Base-by-base conservation (phyloP, 2,329 filamentous ascomycete species). In the Nemania bipapillata region DNA sequence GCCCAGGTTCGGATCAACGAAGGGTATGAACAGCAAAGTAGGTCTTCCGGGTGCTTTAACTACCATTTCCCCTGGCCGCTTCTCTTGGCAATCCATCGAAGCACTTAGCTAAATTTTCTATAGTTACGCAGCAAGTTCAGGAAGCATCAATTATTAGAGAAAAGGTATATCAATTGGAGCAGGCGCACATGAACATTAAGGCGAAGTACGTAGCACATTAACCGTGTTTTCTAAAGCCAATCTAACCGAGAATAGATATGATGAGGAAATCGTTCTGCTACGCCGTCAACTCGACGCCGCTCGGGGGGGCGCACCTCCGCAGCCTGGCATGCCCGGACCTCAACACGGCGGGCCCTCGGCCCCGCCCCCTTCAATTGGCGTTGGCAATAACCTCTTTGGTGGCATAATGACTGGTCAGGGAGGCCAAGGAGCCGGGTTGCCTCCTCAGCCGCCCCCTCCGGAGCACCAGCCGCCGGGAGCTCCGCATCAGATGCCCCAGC, bases 121-220 rank as follows among this genome's bases (percentile, higher is more conserved):
- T 80, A 97, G 96, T 98, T 78, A 90, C 92, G 66, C 89, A 90
- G 57, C 96, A 99, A 80, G 91, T 97, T 72, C 91, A 95, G 77
- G 96, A 99, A 83, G 96, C 98, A 87, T 93, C 97, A 79, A 88
- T 97, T 77, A 93, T 99, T 57, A 88, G 94, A 71, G 91, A 94
- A 79, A 97, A 97, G 82, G 93, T 99, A 68, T 97, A 93, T 78
- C 89, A 92, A 75, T 89, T 99, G 80, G 96, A 99, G 81, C 94
- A 96, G 79, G 89, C 91, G 56, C 96, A 98, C 77, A 87, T 95
- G 76, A 89, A 88, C 61, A 89, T 97, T 77, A 98, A 98, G 85
- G 87, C 90, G 81, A 97, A 97, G 95, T 98, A 85, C 79, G 91
- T n/a, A 22, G 11, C 24, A 9, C 50, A 28, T 32, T n/a, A 28